Base-by-base conservation (phyloP, 352 stramenopile species). In the Globisporangium splendens region DNA sequence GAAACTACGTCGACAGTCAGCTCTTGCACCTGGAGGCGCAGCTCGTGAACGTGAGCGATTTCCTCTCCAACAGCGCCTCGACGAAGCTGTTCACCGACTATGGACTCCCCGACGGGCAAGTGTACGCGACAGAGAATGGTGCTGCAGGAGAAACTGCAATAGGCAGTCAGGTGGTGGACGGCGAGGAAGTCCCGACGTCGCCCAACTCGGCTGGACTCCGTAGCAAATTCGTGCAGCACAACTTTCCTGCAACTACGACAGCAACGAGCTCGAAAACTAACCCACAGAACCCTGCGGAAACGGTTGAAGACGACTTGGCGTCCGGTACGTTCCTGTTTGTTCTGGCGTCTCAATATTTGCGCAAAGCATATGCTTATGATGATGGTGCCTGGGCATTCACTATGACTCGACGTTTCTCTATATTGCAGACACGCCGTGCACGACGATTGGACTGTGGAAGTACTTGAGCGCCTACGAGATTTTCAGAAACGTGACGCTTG, bases 261-360 rank as follows among this genome's bases (percentile, higher is more conserved):
- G 50, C 33, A 12, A 59, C 55, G 5, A 54, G 50, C 14, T 64
- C 79, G 46, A 73, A 64, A 20, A 47, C 65, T 6, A 72, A 62
- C 38, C 65, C 54, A 14, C 20, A 73, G 18, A 54, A 75, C 14
- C 59, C 73, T 11, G 54, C 65, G 3, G 59, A 60, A 20, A 64
- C 81, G 13, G 82, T 91, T 13, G 82, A 91, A 66, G 79, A 91
- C 24, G 82, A 91, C 49, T 58, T 89, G 15, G 76, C 70, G 4
- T 75, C 77, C 5, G 79, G 82, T 89, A 31, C 1, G 69, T 50
- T 46, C n/a, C 18, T 48, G 18, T 28, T 28, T 2, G n/a, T 33
- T 21, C 28, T 35, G 28, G n/a, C n/a, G n/a, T n/a, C n/a, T n/a
- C n/a, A n/a, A 14, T 20, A 18, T 33, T 18, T 20, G 20, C 35